Evolutionary conservation across 1,139 yeast genomes (phyloP).

Genomic region (Saccharomycopsis hybrid): DNA sequence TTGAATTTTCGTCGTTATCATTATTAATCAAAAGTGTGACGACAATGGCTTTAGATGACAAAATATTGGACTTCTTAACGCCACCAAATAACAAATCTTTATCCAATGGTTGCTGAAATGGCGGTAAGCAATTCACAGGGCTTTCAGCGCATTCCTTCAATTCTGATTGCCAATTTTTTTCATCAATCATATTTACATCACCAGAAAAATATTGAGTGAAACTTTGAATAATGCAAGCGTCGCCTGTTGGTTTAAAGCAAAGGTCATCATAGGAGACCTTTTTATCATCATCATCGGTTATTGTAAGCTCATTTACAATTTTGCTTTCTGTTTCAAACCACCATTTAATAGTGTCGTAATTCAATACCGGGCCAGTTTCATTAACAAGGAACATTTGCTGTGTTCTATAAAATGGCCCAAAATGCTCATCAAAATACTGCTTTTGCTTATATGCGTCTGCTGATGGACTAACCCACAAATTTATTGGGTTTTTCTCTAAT

Average conservation of each 20-base stretch:
- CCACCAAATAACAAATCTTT: conserved; percentile 67
- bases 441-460: conserved; percentile 71
- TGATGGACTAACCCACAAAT: conserved; percentile 81
- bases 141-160: conserved; percentile 62
- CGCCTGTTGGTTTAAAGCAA: conserved; percentile 79
- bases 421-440: conserved; percentile 63
- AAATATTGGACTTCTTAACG: conserved; percentile 38
- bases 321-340: conserved; percentile 75
- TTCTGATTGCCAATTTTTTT: conserved; percentile 24
- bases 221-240: conserved; percentile 82
- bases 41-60: conserved; percentile 64
- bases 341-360: conserved; percentile 71
- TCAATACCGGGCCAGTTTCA: conserved; percentile 54
- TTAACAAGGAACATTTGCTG: conserved; percentile 79
- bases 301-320: conserved; percentile 31
- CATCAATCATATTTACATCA: conserved; percentile 30
- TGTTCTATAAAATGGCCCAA: conserved; percentile 89
- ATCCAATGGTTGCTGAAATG: conserved; percentile 85
- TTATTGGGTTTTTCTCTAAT: conserved; percentile 73
- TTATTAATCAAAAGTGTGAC: conserved; percentile 64
- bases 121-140: conserved; percentile 86
- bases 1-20: conserved; percentile 34
- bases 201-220: conserved; percentile 85
- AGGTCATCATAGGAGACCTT: conserved; percentile 49
- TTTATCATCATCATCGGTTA: conserved; percentile 21